phyloP scores from a whole-genome alignment of 2,329 filamentous ascomycete species.

The Colletotrichum tropicale region DNA sequence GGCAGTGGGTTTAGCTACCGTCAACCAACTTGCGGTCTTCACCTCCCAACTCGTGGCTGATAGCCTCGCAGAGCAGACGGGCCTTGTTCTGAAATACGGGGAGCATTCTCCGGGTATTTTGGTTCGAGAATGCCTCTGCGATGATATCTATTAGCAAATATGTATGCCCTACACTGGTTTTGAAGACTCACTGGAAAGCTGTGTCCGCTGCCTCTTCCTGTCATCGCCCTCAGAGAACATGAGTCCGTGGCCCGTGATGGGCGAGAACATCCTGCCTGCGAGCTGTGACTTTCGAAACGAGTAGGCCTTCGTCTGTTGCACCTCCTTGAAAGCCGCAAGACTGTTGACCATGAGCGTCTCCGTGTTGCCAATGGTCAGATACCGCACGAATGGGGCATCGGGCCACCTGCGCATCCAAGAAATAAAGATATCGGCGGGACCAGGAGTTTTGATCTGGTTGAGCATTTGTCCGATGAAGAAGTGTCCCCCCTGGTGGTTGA shows the following conservation, averaged over 20 bases:
- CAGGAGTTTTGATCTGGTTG: conserved; percentile 32
- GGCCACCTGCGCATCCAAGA: conserved; percentile 36
- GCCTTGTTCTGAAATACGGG: conserved; percentile 40
- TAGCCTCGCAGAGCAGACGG: conserved; percentile 26
- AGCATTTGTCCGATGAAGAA: conserved; percentile 44
- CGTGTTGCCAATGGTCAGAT: conserved; percentile 35
- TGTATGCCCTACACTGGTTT: neutral
- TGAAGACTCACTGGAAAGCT: conserved; percentile 28
- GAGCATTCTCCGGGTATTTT: conserved; percentile 39
- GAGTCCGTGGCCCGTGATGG: conserved; percentile 39
- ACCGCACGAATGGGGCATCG: conserved; percentile 40
- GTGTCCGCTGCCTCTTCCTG: conserved; percentile 36
- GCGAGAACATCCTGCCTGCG: conserved; percentile 34
- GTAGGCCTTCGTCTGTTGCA: conserved; percentile 44
- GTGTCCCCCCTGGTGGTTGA: conserved; percentile 34
- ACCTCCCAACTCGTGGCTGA: conserved; percentile 30
- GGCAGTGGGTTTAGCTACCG: conserved; percentile 15
- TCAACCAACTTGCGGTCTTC: conserved; percentile 27
- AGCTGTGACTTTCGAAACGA: conserved; percentile 39
- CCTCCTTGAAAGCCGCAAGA: conserved; percentile 36
- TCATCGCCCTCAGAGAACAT: conserved; percentile 40
- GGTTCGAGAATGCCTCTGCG: conserved; percentile 35
- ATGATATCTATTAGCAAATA: neutral
- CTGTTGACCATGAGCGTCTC: conserved; percentile 42
- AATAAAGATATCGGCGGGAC: conserved; percentile 30